Evolutionary conservation across 441 rosid species (phyloP).

Genomic region (Aquilaria agallochum): DNA sequence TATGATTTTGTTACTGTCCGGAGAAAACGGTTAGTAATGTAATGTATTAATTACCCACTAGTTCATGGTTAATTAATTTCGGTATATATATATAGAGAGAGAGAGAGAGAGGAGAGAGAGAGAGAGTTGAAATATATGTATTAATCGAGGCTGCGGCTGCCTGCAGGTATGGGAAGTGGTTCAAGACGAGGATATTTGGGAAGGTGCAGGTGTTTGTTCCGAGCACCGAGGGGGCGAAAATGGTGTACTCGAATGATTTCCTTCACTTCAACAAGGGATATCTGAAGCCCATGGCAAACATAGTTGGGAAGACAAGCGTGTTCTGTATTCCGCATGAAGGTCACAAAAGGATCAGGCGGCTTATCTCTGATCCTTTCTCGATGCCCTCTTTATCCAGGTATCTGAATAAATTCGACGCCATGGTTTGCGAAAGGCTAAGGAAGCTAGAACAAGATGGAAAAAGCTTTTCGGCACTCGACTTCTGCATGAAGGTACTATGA

Average conservation of each 20-base stretch:
- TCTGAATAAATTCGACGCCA: conserved; percentile 25
- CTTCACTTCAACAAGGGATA: conserved; percentile 47
- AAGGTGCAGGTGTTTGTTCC: conserved; percentile 49
- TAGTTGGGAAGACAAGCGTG: conserved; percentile 42
- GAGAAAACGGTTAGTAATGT: conserved; percentile 28
- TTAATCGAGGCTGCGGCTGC: no score
- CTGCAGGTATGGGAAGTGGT: conserved; percentile 44
- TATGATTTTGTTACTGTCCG: conserved; percentile 36
- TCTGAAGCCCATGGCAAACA: conserved; percentile 51
- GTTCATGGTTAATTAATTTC: no score
- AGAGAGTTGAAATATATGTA: no score
- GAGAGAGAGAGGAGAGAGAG: no score
- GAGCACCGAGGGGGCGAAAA: conserved; percentile 32
- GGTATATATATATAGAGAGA: no score
- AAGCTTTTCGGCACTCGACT: conserved; percentile 36
- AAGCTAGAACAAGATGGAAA: conserved; percentile 25
- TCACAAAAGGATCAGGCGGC: conserved; percentile 42
- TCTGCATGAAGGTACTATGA: conserved; percentile 35
- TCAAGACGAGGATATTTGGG: conserved; percentile 47
- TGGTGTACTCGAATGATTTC: conserved; percentile 34
- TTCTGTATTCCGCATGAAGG: conserved; percentile 36
- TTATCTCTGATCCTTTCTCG: conserved; percentile 46
- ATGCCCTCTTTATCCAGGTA: conserved; percentile 36
- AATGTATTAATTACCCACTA: background rate
- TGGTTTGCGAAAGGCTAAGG: conserved; percentile 26